Percentiles rank a stretch among this genome's conserved stretches.
Conservation (phyloP, 2,329 filamentous ascomycete genomes). For the Alternaria brassicicola region DNA sequence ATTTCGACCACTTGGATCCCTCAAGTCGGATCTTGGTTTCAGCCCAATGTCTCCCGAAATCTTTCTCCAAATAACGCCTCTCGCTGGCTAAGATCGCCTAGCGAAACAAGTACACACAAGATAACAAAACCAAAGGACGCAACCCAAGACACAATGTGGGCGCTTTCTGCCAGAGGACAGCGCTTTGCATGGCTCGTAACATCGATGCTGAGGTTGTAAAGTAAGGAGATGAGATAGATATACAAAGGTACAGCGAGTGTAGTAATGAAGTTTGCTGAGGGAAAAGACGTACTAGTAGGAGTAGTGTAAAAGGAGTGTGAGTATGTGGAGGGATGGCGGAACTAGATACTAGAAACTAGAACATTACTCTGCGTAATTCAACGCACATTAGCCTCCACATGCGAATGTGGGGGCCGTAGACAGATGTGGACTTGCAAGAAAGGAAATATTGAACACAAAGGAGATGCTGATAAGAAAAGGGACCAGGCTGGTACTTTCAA, state of each 20-base stretch:
- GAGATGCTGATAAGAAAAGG: background rate
- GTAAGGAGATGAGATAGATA: slow-evolving; percentile 15
- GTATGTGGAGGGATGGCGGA: slow-evolving; percentile 27
- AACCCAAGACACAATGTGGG: slow-evolving; percentile 1
- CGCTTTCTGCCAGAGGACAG: slow-evolving; percentile 11
- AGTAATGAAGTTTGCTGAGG: background rate
- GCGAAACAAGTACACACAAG: slow-evolving; percentile 2
- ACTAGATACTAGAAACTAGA: slow-evolving; percentile 42
- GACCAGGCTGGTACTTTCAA: background rate
- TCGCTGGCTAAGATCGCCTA: slow-evolving; percentile 6
- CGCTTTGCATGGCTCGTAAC: slow-evolving; percentile 23
- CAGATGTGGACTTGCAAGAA: slow-evolving; percentile 9
- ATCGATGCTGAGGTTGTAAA: slow-evolving; percentile 13
- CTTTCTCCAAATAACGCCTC: background rate
- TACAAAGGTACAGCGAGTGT: slow-evolving; percentile 20
- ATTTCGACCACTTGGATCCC: background rate
- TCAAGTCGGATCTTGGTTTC: background rate
- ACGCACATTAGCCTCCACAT: slow-evolving; percentile 30
- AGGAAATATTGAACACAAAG: slow-evolving; percentile 14
- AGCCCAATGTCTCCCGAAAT: background rate
- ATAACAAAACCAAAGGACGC: slow-evolving; percentile 2
- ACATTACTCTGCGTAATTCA: slow-evolving; percentile 41
- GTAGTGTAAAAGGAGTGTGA: slow-evolving; percentile 16
- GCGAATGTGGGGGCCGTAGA: slow-evolving; percentile 12
- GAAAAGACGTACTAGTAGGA: background rate